A percentile compares a stretch with the other conserved stretches of the same genome.
Evolutionary conservation across 164 flowering plant species (phyloP).

Genomic region (Macadamia integrifolia): DNA sequence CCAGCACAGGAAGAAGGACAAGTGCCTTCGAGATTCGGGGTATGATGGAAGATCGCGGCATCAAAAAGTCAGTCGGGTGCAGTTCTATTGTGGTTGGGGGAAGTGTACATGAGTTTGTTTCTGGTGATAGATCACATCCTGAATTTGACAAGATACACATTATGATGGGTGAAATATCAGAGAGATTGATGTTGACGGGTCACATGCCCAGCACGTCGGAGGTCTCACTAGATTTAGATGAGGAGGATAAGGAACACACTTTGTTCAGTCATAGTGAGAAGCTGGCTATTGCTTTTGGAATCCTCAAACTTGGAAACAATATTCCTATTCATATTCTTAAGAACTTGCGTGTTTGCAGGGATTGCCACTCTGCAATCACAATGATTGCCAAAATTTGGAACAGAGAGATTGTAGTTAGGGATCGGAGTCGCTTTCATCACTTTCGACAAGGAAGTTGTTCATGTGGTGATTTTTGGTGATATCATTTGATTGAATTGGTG

Average conservation of each 20-base stretch:
- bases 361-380: slow-evolving; percentile 6
- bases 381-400: slow-evolving; percentile 6
- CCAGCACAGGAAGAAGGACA: neutral
- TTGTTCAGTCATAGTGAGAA: slow-evolving; percentile 6
- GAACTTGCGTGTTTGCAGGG: slow-evolving; percentile 11
- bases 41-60: neutral
- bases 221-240: neutral
- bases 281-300: slow-evolving; percentile 9
- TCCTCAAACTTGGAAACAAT: neutral
- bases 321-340: slow-evolving; percentile 7
- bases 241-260: slow-evolving; percentile 1
- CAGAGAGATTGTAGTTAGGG: slow-evolving; percentile 6
- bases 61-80: slow-evolving; percentile 5
- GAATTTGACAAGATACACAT: neutral
- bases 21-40: neutral
- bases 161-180: slow-evolving; percentile 4
- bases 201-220: slow-evolving; percentile 2
- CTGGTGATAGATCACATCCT: slow-evolving; percentile 6
- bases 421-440: slow-evolving; percentile 10
- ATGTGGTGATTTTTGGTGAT: slow-evolving; percentile 8
- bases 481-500: neutral
- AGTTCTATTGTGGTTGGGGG: slow-evolving; percentile 9
- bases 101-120: slow-evolving; percentile 1
- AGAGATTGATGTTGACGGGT: slow-evolving; percentile 9
- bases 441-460: slow-evolving; percentile 10